These are phyloP conservation scores for Spirogloea muscicola DNA, from an alignment of 139 green algal genomes.

Conservation along the genomic window DNA sequence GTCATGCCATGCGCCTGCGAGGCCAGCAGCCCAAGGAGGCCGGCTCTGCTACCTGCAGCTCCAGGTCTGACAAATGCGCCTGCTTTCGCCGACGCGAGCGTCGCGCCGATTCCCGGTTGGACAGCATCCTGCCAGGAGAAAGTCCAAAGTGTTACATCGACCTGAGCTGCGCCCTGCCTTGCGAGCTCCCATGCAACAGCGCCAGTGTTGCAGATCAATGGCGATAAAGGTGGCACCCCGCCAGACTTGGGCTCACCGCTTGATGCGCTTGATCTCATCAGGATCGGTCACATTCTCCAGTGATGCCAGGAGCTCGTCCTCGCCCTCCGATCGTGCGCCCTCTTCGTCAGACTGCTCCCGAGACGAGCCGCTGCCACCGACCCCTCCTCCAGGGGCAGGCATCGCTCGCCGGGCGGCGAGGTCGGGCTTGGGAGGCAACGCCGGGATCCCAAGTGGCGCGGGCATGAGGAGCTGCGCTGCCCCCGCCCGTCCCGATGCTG, in stretches of 20 bases:
- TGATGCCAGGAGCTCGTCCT: slow-evolving; percentile 34
- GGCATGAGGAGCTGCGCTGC: not conserved
- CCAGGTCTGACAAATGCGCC: slow-evolving; percentile 42
- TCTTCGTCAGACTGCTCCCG: slow-evolving; percentile 28
- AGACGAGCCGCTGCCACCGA: not conserved
- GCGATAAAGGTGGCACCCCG: too few relatives aligned
- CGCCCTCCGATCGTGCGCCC: slow-evolving; percentile 19
- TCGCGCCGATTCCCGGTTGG: slow-evolving; percentile 49
- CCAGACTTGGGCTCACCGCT: too few relatives aligned
- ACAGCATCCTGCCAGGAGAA: slow-evolving; percentile 45
- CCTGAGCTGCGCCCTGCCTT: too few relatives aligned
- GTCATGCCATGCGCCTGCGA: too few relatives aligned
- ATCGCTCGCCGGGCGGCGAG: not conserved
- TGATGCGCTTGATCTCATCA: slow-evolving; percentile 34
- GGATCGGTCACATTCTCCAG: slow-evolving; percentile 33
- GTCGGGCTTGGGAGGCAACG: not conserved
- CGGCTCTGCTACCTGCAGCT: slow-evolving; percentile 38
- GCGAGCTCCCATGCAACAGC: too few relatives aligned
- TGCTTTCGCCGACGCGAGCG: slow-evolving; percentile 47
- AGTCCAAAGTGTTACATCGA: too few relatives aligned
- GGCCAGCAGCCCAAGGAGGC: too few relatives aligned
- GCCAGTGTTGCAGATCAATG: too few relatives aligned
- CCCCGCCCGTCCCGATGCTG: not conserved
- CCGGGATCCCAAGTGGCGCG: slow-evolving; percentile 5
- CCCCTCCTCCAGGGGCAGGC: not conserved